phyloP scores from a whole-genome alignment of 352 stramenopile species.

The Plasmopara halstedii region DNA sequence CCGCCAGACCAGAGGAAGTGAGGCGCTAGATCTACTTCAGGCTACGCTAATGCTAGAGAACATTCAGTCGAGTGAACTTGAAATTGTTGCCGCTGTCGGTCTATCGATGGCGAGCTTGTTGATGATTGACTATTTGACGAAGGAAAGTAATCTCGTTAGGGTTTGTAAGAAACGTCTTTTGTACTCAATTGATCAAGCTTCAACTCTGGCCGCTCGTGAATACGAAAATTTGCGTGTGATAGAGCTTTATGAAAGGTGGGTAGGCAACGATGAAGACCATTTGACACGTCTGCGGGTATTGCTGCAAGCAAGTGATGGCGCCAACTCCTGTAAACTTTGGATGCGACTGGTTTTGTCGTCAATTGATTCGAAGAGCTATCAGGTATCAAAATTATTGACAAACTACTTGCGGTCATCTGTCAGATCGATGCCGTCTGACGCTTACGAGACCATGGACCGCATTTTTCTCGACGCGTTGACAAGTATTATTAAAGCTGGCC shows the following conservation, averaged over 20 bases:
- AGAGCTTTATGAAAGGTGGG: constrained; percentile 33
- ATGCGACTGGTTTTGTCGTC: constrained; percentile 25
- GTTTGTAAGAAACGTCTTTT: constrained; percentile 30
- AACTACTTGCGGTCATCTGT: constrained; percentile 18
- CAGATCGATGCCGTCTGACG: neutral
- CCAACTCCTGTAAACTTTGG: constrained; percentile 15
- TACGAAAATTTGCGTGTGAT: constrained; percentile 26
- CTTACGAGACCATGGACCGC: constrained; percentile 22
- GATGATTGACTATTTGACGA: constrained; percentile 5
- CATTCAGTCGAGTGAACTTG: constrained; percentile 7
- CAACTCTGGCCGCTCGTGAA: constrained; percentile 11
- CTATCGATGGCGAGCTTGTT: constrained; percentile 31
- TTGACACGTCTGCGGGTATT: constrained; percentile 22
- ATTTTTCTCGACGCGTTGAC: constrained; percentile 26
- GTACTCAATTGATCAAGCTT: constrained; percentile 15
- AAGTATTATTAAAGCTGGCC: constrained; percentile 24
- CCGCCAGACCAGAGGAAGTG: constrained; percentile 14
- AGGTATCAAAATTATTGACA: constrained; percentile 20
- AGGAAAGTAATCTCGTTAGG: constrained; percentile 9
- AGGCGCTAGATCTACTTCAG: constrained; percentile 22
- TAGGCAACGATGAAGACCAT: constrained; percentile 13
- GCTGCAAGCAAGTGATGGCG: constrained; percentile 14
- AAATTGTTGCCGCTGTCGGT: constrained; percentile 23
- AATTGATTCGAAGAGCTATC: constrained; percentile 29
- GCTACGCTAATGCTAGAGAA: constrained; percentile 13